phyloP scores from a whole-genome alignment of 1,139 yeast genomes.

The Kluyveromyces sp. region DNA sequence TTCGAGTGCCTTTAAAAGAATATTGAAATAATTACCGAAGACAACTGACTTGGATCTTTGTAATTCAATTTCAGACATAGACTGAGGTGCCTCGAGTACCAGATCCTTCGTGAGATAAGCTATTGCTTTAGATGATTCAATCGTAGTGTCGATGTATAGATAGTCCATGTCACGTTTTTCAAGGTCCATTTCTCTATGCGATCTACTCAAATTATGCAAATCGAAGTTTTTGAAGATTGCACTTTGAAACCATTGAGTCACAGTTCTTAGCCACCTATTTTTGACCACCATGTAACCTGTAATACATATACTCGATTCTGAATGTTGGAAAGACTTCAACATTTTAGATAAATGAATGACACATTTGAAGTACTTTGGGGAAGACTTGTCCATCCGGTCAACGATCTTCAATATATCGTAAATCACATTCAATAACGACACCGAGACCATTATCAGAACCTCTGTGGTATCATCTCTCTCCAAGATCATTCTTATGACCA shows the following conservation, averaged over 20 bases:
- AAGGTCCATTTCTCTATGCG: slow-evolving; percentile 30
- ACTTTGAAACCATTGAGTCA: slow-evolving; percentile 63
- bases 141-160: slow-evolving; percentile 56
- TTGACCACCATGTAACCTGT: slow-evolving; percentile 54
- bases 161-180: slow-evolving; percentile 42
- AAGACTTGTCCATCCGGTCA: slow-evolving; percentile 32
- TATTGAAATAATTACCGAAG: slow-evolving; percentile 66
- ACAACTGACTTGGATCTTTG: slow-evolving; percentile 54
- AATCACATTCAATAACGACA: slow-evolving; percentile 36
- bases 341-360: slow-evolving; percentile 55
- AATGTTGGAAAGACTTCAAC: slow-evolving; percentile 45
- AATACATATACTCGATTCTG: slow-evolving; percentile 36
- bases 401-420: slow-evolving; percentile 35
- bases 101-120: slow-evolving; percentile 48
- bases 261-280: slow-evolving; percentile 52
- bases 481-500: slow-evolving; percentile 37
- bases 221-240: slow-evolving; percentile 37
- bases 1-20: slow-evolving; percentile 65
- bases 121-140: slow-evolving; percentile 56
- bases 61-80: slow-evolving; percentile 49
- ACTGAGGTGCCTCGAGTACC: slow-evolving; percentile 57
- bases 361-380: slow-evolving; percentile 41
- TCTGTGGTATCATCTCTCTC: slow-evolving; percentile 35
- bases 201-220: slow-evolving; percentile 29
- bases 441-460: slow-evolving; percentile 35